A percentile compares a stretch with the other conserved stretches of the same genome.
These are phyloP conservation scores for Macaranga tanarius DNA, from an alignment of 441 rosid genomes.

Conservation along the genomic window DNA sequence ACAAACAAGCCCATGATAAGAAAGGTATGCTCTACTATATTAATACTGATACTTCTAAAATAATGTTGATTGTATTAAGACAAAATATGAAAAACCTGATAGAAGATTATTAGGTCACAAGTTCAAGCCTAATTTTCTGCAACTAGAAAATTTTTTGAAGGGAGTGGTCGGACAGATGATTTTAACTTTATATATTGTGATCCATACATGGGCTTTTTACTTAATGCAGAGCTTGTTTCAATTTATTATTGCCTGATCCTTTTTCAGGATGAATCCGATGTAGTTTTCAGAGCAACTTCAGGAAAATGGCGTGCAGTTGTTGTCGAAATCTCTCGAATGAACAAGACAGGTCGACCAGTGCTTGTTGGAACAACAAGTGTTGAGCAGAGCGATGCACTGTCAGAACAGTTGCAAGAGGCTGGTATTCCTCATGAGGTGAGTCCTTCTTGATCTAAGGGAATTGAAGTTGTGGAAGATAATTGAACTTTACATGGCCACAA, in stretches of 20 bases:
- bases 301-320: constrained; percentile 98
- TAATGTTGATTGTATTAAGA: constrained; percentile 15
- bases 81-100: constrained; percentile 1
- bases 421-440: constrained; percentile 90
- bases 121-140: neutral
- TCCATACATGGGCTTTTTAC: constrained; percentile 9
- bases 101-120: constrained; percentile 3
- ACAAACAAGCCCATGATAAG: constrained; percentile 97
- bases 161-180: neutral
- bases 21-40: constrained; percentile 54
- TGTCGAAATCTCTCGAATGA: constrained; percentile 93
- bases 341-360: constrained; percentile 88
- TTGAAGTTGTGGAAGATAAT: constrained; percentile 5
- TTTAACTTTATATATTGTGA: neutral
- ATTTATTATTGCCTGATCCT: constrained; percentile 27
- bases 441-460: constrained; percentile 13
- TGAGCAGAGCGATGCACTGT: constrained; percentile 92
- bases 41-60: constrained; percentile 1
- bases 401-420: constrained; percentile 77
- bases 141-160: neutral
- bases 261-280: constrained; percentile 94
- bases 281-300: constrained; percentile 80
- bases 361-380: constrained; percentile 99
- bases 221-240: constrained; percentile 21
- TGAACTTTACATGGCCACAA: neutral